Base-by-base conservation (phyloP, 148 eudicot genomes). In the Mesembryanthemum crystallinum region DNA sequence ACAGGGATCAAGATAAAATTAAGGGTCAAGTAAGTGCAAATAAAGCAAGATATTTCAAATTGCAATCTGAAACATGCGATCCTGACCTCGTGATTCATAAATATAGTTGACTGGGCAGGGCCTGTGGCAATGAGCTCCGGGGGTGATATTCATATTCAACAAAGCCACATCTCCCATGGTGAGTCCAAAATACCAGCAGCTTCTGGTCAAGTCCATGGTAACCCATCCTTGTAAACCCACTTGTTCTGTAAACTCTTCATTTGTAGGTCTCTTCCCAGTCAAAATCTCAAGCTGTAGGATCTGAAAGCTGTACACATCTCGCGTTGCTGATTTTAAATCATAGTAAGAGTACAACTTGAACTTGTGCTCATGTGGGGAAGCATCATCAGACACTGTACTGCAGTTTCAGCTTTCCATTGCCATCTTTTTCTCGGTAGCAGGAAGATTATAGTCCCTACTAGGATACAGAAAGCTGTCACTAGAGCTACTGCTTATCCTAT, bases 231-330 rank as follows among this genome's bases (percentile, higher is more conserved):
- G 71, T 67, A 81, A 23, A 73, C 24, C 71, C 57, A 67, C 47
- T 29, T 42, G 35, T 29, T 43, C 64, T 27, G 55, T 81, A 49
- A 69, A 77, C 64, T 54, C 63, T 32, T 54, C 64, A 35, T 54
- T 57, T 7, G 81, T 77, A 14, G 84, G 84, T 55, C 75, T 73
- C 76, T 67, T 82, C 24, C 78, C 78, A 0, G 84, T 82, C 7
- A 78, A 47, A 52, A 78, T 37, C 37, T 82, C 84, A 18, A 82
- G 75, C 67, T 77, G 28, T 8, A 82, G 11, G 47, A 82, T 82
- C 51, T 81, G 81, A 43, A 45, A 82, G 21, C 84, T 82, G 33
- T 82, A 82, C 17, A 82, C 81, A 73, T 82, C 55, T 5, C 52
- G 27, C 18, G 82, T 80, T 2, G 82, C 82, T 23, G 47, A 60